phyloP scores from a whole-genome alignment of 208 protist genomes.

The Trypanosomatidae sp. region DNA sequence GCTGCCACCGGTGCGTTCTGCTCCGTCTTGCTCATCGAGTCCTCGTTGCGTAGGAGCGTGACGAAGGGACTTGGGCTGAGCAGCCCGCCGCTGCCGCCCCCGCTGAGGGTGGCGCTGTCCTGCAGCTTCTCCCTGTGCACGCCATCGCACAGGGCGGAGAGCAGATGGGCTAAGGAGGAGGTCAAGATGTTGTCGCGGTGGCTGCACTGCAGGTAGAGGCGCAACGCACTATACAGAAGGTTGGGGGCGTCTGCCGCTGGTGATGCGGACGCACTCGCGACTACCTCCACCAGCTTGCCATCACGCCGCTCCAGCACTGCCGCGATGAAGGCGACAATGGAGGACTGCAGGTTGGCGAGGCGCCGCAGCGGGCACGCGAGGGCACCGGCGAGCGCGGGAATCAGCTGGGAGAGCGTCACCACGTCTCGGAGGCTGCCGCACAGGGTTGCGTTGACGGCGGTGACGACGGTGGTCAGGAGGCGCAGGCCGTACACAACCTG shows the following conservation, averaged over 20 bases:
- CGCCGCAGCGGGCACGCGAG: constrained; percentile 28
- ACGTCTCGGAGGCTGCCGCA: constrained; percentile 26
- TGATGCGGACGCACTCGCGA: constrained; percentile 4
- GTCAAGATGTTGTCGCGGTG: constrained; percentile 56
- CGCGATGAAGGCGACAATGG: constrained; percentile 43
- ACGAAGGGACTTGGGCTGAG: constrained; percentile 22
- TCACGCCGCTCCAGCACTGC: constrained; percentile 28
- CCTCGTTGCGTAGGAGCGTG: constrained; percentile 22
- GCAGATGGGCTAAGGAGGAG: constrained; percentile 47
- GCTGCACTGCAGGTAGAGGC: constrained; percentile 39
- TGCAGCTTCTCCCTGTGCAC: constrained; percentile 53
- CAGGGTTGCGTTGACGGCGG: constrained; percentile 29
- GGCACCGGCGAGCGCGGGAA: constrained; percentile 15
- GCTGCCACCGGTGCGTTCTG: constrained; percentile 4
- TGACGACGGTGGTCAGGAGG: constrained; percentile 31
- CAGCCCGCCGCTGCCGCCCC: constrained; percentile 1
- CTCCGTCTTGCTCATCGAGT: constrained; percentile 31
- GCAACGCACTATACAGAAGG: constrained; percentile 39
- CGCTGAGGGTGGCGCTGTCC: neutral
- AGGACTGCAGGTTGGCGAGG: constrained; percentile 55
- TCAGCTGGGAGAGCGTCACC: constrained; percentile 27
- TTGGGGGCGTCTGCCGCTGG: no score
- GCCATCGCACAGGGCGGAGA: constrained; percentile 40
- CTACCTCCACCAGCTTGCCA: constrained; percentile 17
- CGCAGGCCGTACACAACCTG: constrained; percentile 47